Percentiles rank a stretch among this genome's conserved stretches.
These are phyloP conservation scores for Capsella rubella DNA, from an alignment of 441 rosid genomes.

Conservation along the genomic window DNA sequence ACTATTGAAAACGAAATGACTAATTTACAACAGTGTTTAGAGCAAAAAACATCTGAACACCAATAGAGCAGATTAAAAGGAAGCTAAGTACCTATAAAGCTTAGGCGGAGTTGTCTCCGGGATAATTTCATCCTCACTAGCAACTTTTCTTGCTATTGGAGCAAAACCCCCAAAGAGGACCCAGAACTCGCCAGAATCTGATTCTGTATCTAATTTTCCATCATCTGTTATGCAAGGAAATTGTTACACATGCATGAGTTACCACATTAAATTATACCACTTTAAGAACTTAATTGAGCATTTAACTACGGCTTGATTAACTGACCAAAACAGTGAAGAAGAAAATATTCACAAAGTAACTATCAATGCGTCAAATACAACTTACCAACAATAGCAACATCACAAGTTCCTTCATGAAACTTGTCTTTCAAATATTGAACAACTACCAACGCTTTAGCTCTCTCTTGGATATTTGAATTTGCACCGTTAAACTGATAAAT, in stretches of 20 bases:
- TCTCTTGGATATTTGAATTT: constrained; percentile 97
- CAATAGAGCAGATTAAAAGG: constrained; percentile 21
- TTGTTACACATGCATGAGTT: constrained; percentile 36
- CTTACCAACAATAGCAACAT: constrained; percentile 98
- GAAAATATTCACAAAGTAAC: constrained; percentile 23
- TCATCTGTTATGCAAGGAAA: constrained; percentile 66
- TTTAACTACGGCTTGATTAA: constrained; percentile 23
- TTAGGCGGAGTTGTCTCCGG: constrained; percentile 77
- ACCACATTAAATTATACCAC: constrained; percentile 22
- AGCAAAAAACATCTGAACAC: constrained; percentile 1
- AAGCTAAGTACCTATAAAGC: constrained; percentile 68
- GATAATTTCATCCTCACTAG: constrained; percentile 79
- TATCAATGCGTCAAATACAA: constrained; percentile 27
- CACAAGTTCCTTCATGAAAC: constrained; percentile 90
- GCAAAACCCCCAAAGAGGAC: constrained; percentile 99
- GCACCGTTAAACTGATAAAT: constrained; percentile 98
- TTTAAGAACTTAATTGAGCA: background rate
- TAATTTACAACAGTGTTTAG: constrained; percentile 13
- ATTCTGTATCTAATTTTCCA: constrained; percentile 98
- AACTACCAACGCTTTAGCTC: constrained; percentile 98
- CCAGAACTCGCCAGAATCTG: constrained; percentile 99
- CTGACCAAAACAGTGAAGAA: constrained; percentile 9
- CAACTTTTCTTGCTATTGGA: constrained; percentile 92
- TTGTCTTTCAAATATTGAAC: constrained; percentile 96
- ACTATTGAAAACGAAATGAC: background rate